Evolutionary conservation across 2,329 filamentous ascomycete species (phyloP).

Genomic region (Colletotrichum tropicale): DNA sequence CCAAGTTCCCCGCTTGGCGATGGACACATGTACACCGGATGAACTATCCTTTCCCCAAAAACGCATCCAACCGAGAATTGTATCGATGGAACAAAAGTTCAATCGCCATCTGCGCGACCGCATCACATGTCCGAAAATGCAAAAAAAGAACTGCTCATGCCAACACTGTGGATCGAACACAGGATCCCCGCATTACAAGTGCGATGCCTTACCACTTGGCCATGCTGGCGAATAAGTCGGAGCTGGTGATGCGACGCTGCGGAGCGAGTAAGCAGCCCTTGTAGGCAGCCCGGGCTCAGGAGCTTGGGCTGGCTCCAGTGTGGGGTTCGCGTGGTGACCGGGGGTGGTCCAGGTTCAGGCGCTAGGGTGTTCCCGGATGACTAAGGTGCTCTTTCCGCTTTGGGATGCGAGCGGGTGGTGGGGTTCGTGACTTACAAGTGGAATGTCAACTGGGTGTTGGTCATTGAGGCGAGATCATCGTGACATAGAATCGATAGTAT

Average conservation of each 20-base stretch:
- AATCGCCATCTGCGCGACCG: neutral
- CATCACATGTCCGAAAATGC: neutral
- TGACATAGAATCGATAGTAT: no score
- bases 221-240: slow-evolving; percentile 8
- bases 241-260: neutral
- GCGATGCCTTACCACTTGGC: slow-evolving; percentile 15
- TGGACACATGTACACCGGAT: neutral
- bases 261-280: neutral
- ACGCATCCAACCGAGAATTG: neutral
- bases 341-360: neutral
- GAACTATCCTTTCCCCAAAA: neutral
- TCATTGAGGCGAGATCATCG: no score
- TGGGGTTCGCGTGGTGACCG: neutral
- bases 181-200: slow-evolving; percentile 16
- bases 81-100: neutral
- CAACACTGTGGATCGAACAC: slow-evolving; percentile 14
- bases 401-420: neutral
- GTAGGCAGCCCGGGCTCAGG: neutral
- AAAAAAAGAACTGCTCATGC: neutral
- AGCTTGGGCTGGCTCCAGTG: neutral
- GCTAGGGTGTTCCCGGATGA: neutral
- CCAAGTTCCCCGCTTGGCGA: neutral
- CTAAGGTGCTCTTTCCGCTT: neutral
- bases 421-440: neutral
- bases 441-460: no score